These are phyloP conservation scores for Aspergillus sp. DNA, from an alignment of 2,329 filamentous ascomycete genomes.

Conservation along the genomic window DNA sequence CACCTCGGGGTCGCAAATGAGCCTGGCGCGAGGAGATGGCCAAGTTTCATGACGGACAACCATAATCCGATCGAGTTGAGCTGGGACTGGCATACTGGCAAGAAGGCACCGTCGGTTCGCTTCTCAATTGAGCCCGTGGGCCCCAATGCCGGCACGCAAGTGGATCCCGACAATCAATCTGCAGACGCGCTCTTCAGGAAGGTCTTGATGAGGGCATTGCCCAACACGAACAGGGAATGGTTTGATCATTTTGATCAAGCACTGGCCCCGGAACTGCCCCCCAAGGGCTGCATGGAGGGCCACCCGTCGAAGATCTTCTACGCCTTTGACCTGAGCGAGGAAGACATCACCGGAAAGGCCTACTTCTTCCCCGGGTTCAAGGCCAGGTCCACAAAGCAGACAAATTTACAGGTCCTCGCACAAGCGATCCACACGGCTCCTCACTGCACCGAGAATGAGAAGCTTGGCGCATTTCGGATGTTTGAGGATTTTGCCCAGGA, in stretches of 20 bases:
- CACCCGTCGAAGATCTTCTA: conserved; percentile 8
- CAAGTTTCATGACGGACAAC: conserved; percentile 10
- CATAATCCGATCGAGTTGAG: conserved; percentile 7
- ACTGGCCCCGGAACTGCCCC: neutral
- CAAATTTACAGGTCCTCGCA: neutral
- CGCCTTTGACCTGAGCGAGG: neutral
- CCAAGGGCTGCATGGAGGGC: neutral
- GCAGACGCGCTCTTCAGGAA: neutral
- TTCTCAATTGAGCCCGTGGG: conserved; percentile 8
- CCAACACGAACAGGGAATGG: neutral
- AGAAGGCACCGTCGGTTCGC: neutral
- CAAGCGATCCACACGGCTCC: conserved; percentile 3
- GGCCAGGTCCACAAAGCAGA: neutral
- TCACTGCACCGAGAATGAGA: neutral
- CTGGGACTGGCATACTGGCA: neutral
- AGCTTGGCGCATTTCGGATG: neutral
- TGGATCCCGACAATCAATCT: conserved; percentile 1
- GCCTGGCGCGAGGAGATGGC: neutral
- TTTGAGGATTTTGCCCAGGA: conserved; percentile 5
- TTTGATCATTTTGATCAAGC: neutral
- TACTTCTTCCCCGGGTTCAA: conserved; percentile 9
- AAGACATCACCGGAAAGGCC: neutral
- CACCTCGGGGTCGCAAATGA: neutral
- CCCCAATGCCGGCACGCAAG: neutral
- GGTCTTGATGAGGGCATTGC: neutral